Evolutionary conservation across 1,284 basidiomycete species (phyloP).

Genomic region (Schizopora paradoxa): DNA sequence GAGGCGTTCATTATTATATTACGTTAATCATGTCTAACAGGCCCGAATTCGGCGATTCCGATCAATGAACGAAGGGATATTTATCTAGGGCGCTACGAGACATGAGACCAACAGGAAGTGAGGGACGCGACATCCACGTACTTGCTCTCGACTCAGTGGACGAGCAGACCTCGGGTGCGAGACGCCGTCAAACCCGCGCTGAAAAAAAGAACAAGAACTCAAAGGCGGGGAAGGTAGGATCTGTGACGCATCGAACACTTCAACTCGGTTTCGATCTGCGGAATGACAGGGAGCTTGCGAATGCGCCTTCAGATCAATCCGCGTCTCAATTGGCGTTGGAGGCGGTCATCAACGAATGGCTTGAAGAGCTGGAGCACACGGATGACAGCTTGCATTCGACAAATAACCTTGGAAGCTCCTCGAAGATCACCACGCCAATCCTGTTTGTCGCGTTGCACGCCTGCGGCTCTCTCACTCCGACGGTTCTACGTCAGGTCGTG

Average conservation of each 20-base stretch:
- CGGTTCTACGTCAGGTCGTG: slow-evolving; percentile 38
- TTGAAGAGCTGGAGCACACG: slow-evolving; percentile 19
- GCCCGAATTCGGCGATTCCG: not conserved
- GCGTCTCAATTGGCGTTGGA: slow-evolving; percentile 1
- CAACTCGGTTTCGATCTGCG: slow-evolving; percentile 10
- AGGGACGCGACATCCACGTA: slow-evolving; percentile 34
- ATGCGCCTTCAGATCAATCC: not conserved
- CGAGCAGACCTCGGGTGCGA: slow-evolving; percentile 40
- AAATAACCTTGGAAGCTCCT: not conserved
- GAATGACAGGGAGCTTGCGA: slow-evolving; percentile 11
- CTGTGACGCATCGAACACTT: slow-evolving; percentile 6
- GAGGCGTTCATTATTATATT: slow-evolving; percentile 16
- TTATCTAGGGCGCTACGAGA: slow-evolving; percentile 33
- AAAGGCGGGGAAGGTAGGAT: not conserved
- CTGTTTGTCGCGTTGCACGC: slow-evolving; percentile 62
- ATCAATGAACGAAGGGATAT: slow-evolving; percentile 5
- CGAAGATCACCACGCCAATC: slow-evolving; percentile 34
- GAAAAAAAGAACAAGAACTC: not conserved
- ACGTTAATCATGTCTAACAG: slow-evolving; percentile 5
- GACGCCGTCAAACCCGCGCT: slow-evolving; percentile 23
- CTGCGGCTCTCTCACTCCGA: slow-evolving; percentile 43
- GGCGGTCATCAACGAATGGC: slow-evolving; percentile 10
- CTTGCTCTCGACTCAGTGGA: slow-evolving; percentile 47
- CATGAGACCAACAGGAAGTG: slow-evolving; percentile 39
- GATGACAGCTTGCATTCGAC: slow-evolving; percentile 1